Evolutionary conservation across 495 filamentous ascomycete genomes (phyloP), one percentile per base, ranked within the genome.

Genomic region (Aspergillus haitiensis): DNA sequence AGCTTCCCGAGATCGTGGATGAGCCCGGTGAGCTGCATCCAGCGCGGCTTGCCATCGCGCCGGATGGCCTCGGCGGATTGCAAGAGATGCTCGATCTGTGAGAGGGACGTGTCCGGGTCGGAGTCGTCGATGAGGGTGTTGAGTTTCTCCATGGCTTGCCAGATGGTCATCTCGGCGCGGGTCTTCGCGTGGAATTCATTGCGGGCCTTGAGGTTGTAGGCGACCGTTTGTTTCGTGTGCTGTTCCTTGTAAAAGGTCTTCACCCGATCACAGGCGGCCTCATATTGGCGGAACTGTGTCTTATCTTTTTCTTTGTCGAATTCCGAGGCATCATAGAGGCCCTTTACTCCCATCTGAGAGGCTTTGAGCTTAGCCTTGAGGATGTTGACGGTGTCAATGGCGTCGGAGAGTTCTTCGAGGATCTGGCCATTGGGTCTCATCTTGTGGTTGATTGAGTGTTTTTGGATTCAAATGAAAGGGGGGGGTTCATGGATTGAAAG

Each of bases 1-100:
- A 95, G 81, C 74, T 95, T 96, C 62, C 92, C 92, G 12, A 95
- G 80, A 62, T 95, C 92, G 72, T 96, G 92, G 63, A 96, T 88
- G n/a, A 95, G 81, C 1, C 92, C 91, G 0, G 86, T 89, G 18
- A 95, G 75, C 71, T 95, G 92, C 89, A 95, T 93, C 92, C 92
- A 96, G 36, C 89, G 81, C 6, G 92, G 92, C 77, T 95, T 94
- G 63, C 91, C 90, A 66, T 94, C 92, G 40, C 88, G 84, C 15
- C 90, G 85, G 67, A 95, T 92, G 0, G 91, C 91, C 67, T 96
- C 91, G 31, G 91, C 92, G 33, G 86, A 85, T 66, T 96, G 92
- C 2, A 95, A 81, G 2, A 94, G 76, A 70, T 96, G 92, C 72
- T 94, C 88, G 71, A 95, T 93, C 74, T 95, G 92, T 15, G 83